Conservation (phyloP, 2,329 filamentous ascomycete genomes). For the Aspergillus texensis region DNA sequence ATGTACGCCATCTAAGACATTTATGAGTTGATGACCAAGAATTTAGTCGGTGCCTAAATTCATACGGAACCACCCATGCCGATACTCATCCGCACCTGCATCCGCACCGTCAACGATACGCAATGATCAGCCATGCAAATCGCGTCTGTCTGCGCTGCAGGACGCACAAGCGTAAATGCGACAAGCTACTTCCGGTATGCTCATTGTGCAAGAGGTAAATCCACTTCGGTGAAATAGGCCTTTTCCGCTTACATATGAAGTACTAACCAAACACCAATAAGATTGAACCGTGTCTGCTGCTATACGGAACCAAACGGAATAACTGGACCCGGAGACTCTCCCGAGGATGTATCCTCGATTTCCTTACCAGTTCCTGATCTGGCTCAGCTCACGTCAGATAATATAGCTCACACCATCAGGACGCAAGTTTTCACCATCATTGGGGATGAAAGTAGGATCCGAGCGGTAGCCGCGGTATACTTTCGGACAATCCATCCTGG, state of each 20-base stretch:
- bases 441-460: neutral
- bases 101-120: neutral
- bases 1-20: too few species aligned
- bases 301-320: neutral
- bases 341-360: neutral
- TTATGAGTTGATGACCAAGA: too few species aligned
- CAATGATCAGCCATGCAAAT: neutral
- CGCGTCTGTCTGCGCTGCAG: slow-evolving; percentile 3
- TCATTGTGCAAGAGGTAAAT: slow-evolving; percentile 1
- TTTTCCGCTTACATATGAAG: neutral
- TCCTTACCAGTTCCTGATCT: neutral
- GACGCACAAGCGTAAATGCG: slow-evolving; percentile 5
- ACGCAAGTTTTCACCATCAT: neutral
- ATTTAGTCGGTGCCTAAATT: too few species aligned
- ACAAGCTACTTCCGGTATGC: neutral
- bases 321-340: neutral
- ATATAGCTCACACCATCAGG: neutral
- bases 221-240: neutral
- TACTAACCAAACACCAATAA: neutral
- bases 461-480: neutral
- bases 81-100: neutral
- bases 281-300: slow-evolving; percentile 1
- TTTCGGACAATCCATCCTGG: slow-evolving; percentile 6
- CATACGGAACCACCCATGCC: too few species aligned
- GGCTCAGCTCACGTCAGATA: neutral